phyloP scores from a whole-genome alignment of 2,329 filamentous ascomycete species.

The Cladophialophora psammophila region DNA sequence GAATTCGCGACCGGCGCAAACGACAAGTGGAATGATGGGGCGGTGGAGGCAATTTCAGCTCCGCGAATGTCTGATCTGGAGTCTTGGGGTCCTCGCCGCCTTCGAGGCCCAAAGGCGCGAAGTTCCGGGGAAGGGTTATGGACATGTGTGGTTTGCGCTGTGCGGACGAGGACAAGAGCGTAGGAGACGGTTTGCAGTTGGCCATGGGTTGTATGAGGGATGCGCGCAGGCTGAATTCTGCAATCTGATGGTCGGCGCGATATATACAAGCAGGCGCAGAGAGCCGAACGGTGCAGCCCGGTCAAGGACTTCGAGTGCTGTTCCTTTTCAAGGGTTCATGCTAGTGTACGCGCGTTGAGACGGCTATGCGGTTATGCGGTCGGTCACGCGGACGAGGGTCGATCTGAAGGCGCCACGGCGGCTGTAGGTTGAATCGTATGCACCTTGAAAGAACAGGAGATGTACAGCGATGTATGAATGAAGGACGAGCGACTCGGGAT shows the following conservation, averaged over 20 bases:
- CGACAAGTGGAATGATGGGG: conserved; percentile 54
- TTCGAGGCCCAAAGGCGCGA: conserved; percentile 50
- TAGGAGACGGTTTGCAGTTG: conserved; percentile 37
- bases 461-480: conserved; percentile 1
- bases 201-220: conserved; percentile 28
- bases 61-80: conserved; percentile 50
- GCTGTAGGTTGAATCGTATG: conserved; percentile 5
- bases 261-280: conserved; percentile 22
- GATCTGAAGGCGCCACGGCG: conserved; percentile 20
- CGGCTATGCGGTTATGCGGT: conserved; percentile 35
- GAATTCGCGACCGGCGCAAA: conserved; percentile 50
- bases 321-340: conserved; percentile 31
- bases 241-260: conserved; percentile 2
- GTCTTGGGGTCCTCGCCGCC: conserved; percentile 50
- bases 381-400: conserved; percentile 18
- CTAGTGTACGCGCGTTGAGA: conserved; percentile 30
- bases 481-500: conserved; percentile 12
- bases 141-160: conserved; percentile 51
- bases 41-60: conserved; percentile 53
- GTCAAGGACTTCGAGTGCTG: conserved; percentile 22
- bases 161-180: conserved; percentile 39
- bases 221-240: conserved; percentile 6
- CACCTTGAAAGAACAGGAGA: neutral
- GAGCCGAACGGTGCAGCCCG: conserved; percentile 28
- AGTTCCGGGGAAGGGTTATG: conserved; percentile 57